Evolutionary conservation across 2,329 filamentous ascomycete species (phyloP).

Genomic region (Aspergillus oerlinghausenensis): DNA sequence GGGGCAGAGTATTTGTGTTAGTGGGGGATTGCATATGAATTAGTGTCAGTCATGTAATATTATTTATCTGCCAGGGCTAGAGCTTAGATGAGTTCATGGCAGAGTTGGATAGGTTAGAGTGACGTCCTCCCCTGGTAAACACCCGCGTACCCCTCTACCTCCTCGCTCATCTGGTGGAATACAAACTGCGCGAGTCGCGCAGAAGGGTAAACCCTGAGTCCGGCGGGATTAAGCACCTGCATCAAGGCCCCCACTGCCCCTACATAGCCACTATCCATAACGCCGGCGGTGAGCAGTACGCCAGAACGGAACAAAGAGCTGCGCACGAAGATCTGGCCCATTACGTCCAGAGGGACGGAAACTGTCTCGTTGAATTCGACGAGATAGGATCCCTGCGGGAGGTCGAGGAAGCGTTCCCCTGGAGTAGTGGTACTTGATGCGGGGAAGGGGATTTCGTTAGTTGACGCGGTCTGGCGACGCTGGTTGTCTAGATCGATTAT

Average conservation of each 20-base stretch:
- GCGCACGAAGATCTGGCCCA: slow-evolving; percentile 37
- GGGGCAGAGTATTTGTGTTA: slow-evolving; percentile 5
- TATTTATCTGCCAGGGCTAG: too few relatives aligned
- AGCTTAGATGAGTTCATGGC: too few relatives aligned
- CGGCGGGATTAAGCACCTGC: slow-evolving; percentile 33
- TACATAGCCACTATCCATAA: slow-evolving; percentile 42
- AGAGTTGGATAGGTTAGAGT: background rate
- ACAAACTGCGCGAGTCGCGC: slow-evolving; percentile 41
- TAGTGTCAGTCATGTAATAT: background rate
- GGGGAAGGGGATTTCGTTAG: slow-evolving; percentile 6
- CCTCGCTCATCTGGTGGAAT: slow-evolving; percentile 34
- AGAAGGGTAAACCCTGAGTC: slow-evolving; percentile 29
- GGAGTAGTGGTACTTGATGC: background rate
- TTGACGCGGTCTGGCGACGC: background rate
- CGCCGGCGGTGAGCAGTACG: slow-evolving; percentile 33
- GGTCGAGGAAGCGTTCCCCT: slow-evolving; percentile 9
- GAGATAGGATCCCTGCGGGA: slow-evolving; percentile 30
- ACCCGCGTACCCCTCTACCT: slow-evolving; percentile 36
- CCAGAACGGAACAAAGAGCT: slow-evolving; percentile 41
- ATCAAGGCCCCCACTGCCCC: slow-evolving; percentile 39
- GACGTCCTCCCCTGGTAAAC: slow-evolving; percentile 28
- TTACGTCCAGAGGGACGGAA: slow-evolving; percentile 34
- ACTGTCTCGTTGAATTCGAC: slow-evolving; percentile 38
- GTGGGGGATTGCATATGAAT: slow-evolving; percentile 1
- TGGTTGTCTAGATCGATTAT: background rate